Conservation (phyloP, 2,329 filamentous ascomycete genomes). For the Penicillium sp. region DNA sequence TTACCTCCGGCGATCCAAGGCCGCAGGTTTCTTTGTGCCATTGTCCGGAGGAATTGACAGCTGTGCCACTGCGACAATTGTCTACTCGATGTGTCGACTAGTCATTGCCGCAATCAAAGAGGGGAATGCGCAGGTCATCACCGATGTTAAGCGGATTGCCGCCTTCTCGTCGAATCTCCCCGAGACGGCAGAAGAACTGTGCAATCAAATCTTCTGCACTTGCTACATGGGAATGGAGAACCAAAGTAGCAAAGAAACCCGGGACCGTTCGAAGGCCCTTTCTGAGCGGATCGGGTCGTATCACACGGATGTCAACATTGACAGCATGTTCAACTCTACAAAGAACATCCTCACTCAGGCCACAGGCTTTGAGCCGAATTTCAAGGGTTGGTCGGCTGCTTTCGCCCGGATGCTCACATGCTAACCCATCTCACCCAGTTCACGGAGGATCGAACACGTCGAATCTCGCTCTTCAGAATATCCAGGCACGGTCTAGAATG, state of each 20-base stretch:
- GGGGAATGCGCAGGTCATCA: conserved; percentile 52
- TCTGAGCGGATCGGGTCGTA: conserved; percentile 9
- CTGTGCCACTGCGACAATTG: conserved; percentile 40
- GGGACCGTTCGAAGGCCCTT: conserved; percentile 58
- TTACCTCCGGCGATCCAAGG: conserved; percentile 39
- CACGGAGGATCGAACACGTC: conserved; percentile 5
- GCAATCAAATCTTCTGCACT: conserved; percentile 60
- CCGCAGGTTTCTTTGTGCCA: conserved; percentile 41
- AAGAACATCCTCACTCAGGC: conserved; percentile 9
- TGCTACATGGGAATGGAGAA: conserved; percentile 71
- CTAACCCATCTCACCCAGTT: background rate
- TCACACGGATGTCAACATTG: conserved; percentile 10
- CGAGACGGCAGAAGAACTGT: conserved; percentile 61
- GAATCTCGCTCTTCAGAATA: conserved; percentile 11
- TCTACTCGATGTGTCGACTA: conserved; percentile 41
- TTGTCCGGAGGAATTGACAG: conserved; percentile 43
- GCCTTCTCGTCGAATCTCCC: conserved; percentile 54
- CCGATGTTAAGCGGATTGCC: conserved; percentile 53
- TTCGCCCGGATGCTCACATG: background rate
- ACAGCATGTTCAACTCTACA: conserved; percentile 7
- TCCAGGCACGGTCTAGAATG: conserved; percentile 9
- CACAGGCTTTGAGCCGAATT: conserved; percentile 8
- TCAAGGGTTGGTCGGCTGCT: conserved; percentile 2
- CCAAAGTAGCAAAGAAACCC: conserved; percentile 63
- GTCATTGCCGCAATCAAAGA: conserved; percentile 36